phyloP scores from a whole-genome alignment of 2,329 filamentous ascomycete species.

The Coniochaeta sp. region DNA sequence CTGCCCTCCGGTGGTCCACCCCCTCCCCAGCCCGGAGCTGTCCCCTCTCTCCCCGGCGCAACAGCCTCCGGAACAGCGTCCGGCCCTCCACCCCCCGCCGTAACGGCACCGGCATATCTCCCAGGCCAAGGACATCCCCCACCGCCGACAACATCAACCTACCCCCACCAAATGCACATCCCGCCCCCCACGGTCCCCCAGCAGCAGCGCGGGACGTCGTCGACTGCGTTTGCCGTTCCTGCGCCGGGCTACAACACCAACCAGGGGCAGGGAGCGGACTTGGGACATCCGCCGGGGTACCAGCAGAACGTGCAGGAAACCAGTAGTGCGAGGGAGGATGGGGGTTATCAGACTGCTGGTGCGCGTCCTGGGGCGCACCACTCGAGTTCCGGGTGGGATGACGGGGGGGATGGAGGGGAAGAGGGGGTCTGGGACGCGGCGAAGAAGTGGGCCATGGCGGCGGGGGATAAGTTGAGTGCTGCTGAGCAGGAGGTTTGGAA shows the following conservation, averaged over 20 bases:
- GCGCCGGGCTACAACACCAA: too few relatives aligned
- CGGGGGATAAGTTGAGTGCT: constrained; percentile 49
- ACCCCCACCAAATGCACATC: constrained; percentile 43
- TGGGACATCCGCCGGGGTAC: constrained; percentile 42
- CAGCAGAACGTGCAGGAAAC: constrained; percentile 46
- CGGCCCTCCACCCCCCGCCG: constrained; percentile 45
- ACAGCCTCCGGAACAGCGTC: constrained; percentile 13
- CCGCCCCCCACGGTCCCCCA: constrained; percentile 36
- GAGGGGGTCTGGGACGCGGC: constrained; percentile 47
- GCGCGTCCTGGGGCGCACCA: constrained; percentile 20
- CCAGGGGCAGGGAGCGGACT: neutral
- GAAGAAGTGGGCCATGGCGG: constrained; percentile 50
- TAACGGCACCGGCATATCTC: constrained; percentile 5
- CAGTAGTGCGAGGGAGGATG: constrained; percentile 37
- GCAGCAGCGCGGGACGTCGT: constrained; percentile 39
- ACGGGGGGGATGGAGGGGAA: constrained; percentile 18
- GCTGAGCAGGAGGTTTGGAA: constrained; percentile 58
- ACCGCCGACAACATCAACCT: constrained; percentile 23
- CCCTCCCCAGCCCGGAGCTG: constrained; percentile 50
- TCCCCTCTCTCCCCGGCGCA: constrained; percentile 33
- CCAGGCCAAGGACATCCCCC: constrained; percentile 2
- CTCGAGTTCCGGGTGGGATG: neutral
- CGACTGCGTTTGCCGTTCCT: constrained; percentile 20
- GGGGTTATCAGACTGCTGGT: constrained; percentile 27
- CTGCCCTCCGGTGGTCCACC: constrained; percentile 33